phyloP scores from a whole-genome alignment of 371 early-diverging fungal genomes.

The Syncephalastrum contaminatum region DNA sequence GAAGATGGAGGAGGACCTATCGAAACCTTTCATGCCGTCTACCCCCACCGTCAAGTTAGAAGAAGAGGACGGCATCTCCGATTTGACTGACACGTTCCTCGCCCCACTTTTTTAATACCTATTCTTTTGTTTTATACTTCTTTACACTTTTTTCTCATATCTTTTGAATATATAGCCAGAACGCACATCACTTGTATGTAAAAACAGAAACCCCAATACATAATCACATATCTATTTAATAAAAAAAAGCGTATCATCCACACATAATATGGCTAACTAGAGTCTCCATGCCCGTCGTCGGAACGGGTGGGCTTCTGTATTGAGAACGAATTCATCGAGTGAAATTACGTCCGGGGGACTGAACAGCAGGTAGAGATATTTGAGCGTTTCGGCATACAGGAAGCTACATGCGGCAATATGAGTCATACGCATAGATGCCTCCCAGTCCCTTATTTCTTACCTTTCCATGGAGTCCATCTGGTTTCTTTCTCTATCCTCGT shows the following conservation, averaged over 20 bases:
- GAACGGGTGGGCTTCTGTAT: conserved; percentile 75
- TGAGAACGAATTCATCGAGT: conserved; percentile 73
- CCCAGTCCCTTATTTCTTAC: conserved; percentile 11
- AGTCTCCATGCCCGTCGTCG: conserved; percentile 12
- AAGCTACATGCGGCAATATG: conserved; percentile 45
- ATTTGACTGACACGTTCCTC: conserved; percentile 6
- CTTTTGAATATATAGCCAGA: conserved; percentile 13
- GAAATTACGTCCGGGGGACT: conserved; percentile 58
- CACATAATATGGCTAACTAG: background rate
- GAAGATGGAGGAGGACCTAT: no score
- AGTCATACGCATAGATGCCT: background rate
- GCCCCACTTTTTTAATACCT: conserved; percentile 7
- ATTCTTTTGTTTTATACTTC: no score
- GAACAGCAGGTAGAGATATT: conserved; percentile 84
- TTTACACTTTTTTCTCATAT: background rate
- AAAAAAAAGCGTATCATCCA: no score
- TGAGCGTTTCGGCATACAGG: conserved; percentile 86
- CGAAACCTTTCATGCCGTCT: no score
- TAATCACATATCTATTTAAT: no score
- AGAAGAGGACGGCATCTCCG: no score
- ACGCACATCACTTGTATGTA: no score
- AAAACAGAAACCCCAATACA: no score
- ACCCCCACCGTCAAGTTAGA: no score
- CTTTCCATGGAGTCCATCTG: conserved; percentile 50
- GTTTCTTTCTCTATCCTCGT: conserved; percentile 31